Evolutionary conservation across 768 basidiomycete species (phyloP), one percentile per base, ranked within the genome.

Genomic region (Rhodotorula babjevae): DNA sequence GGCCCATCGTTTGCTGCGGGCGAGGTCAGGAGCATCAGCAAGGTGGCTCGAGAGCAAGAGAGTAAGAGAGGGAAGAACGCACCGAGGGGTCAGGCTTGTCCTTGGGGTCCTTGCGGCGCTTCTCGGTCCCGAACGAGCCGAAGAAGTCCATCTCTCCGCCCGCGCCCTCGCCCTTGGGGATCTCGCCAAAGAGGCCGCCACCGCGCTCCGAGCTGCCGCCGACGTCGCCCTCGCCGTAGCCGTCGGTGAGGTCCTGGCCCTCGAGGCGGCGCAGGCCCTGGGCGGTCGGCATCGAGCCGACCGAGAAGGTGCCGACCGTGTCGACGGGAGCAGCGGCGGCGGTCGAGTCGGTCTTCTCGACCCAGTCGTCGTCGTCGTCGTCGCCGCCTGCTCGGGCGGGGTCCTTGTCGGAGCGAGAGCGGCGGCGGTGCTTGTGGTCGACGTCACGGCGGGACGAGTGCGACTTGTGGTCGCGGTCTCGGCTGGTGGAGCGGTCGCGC

Each of bases 111-210:
- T 87, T 86, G 78, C 88, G 88, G 81, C 86, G 88, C 42, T 80
- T 80, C 79, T 91, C 92, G 11, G 86, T 90, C 8, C 95, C 95
- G 57, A 99, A 83, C 72, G 83, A 86, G 1, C 90, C 88, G 84
- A 98, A 98, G 82, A 96, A 94, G 81, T 98, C 95, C 36, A 90
- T 85, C 6, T 85, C 85, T 82, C 82, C 23, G 76, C 81, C 4
- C 82, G 73, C 62, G 88, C 87, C 29, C 86, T 87, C 40, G 2
- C 55, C 60, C 33, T 31, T 18, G 21, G 57, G 31, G 25, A 36
- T 33, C 21, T 62, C 1, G 6, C 69, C 68, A 31, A 71, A 77
- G 40, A 68, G 65, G 3, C 71, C 71, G 21, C 69, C 72, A 0
- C 70, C 74, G 5, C 67, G 23, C 42, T 8, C 42, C 59, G 29